A percentile compares a stretch with the other conserved stretches of the same genome.
Conservation (phyloP, 805 yeast genomes). For the Candida coquimbonensis region DNA sequence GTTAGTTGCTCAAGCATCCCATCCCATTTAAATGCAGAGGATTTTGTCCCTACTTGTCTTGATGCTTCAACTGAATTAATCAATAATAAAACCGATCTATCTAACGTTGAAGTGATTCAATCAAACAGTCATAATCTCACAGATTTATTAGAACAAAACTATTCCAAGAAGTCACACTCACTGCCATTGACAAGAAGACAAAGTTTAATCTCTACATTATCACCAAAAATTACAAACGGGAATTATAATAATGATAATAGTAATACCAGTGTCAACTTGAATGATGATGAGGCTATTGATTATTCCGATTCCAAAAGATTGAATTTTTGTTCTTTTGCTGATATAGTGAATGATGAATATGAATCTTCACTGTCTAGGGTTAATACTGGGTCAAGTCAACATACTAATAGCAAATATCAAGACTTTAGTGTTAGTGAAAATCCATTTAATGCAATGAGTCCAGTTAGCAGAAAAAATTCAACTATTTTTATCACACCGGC, state of each 20-base stretch:
- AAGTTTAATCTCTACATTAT: not conserved
- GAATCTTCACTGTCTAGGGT: conserved; percentile 4
- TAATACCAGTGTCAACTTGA: too few species aligned
- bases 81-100: conserved; percentile 49
- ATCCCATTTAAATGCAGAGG: conserved; percentile 33
- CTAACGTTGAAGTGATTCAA: conserved; percentile 64
- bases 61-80: conserved; percentile 69
- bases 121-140: conserved; percentile 27
- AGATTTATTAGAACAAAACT: conserved; percentile 5
- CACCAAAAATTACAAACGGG: not conserved
- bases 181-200: conserved; percentile 6
- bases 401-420: not conserved
- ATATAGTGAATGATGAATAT: conserved; percentile 19
- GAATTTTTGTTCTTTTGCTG: conserved; percentile 23
- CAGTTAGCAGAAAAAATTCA: conserved; percentile 9
- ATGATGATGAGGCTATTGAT: conserved; percentile 10
- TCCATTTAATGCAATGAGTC: conserved; percentile 2
- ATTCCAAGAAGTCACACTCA: not conserved
- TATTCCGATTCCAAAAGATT: conserved; percentile 19
- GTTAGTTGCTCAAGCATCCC: conserved; percentile 1
- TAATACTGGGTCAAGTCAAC: not conserved
- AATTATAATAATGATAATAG: too few species aligned
- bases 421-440: too few species aligned
- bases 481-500: conserved; percentile 8
- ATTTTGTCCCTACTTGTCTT: conserved; percentile 72